A percentile compares a stretch with the other conserved stretches of the same genome.
Evolutionary conservation across 768 basidiomycete species (phyloP).

Genomic region (Tulasnella sp.): DNA sequence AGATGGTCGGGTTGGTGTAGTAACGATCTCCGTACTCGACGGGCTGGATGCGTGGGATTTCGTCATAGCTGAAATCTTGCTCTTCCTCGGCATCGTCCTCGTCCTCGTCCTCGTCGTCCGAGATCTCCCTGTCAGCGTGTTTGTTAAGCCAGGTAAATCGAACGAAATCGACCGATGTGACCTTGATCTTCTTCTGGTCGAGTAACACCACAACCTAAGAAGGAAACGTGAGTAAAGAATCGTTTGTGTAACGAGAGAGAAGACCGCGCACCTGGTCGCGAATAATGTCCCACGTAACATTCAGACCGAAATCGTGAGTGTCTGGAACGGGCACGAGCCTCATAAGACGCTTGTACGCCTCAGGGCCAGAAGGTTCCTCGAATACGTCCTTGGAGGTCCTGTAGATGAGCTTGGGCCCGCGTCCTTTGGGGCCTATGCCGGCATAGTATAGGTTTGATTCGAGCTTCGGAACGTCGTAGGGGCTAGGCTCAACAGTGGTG

Average conservation of each 20-base stretch:
- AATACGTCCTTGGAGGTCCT: constrained; percentile 28
- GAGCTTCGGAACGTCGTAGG: constrained; percentile 21
- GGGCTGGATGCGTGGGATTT: constrained; percentile 21
- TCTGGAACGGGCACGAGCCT: constrained; percentile 24
- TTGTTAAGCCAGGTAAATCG: constrained; percentile 25
- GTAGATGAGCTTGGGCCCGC: constrained; percentile 29
- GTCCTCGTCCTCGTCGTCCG: constrained; percentile 12
- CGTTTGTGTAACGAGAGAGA: constrained; percentile 12
- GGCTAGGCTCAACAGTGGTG: constrained; percentile 12
- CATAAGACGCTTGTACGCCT: constrained; percentile 24
- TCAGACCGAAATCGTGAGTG: constrained; percentile 23
- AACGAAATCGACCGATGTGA: constrained; percentile 21
- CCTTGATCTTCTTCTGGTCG: constrained; percentile 15
- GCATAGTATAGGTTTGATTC: constrained; percentile 27
- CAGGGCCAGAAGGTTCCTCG: constrained; percentile 24
- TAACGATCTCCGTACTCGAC: background rate
- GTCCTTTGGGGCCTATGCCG: constrained; percentile 23
- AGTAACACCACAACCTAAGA: constrained; percentile 26
- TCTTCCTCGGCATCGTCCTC: background rate
- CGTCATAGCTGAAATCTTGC: constrained; percentile 13
- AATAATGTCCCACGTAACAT: constrained; percentile 25
- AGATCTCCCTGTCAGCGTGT: constrained; percentile 17
- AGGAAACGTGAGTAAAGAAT: background rate
- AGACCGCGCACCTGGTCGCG: constrained; percentile 27
- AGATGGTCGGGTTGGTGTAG: constrained; percentile 10